These are phyloP conservation scores for Taxawa tesnikishii DNA, from an alignment of 2,329 filamentous ascomycete species.

Conservation along the genomic window DNA sequence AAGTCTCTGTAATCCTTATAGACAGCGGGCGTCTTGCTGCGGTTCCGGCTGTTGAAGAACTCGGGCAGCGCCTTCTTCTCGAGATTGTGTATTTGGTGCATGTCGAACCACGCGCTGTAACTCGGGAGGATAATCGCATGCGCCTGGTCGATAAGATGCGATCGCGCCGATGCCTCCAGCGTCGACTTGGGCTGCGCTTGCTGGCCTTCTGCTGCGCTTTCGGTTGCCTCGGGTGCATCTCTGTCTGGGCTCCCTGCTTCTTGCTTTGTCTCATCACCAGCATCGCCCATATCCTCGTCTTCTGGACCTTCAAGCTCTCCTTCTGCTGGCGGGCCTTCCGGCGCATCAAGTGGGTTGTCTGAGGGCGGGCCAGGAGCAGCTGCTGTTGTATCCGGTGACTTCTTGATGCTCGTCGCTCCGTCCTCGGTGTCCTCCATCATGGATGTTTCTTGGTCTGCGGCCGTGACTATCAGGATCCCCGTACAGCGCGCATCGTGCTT, in stretches of 20 bases:
- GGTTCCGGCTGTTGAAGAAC: constrained; percentile 96
- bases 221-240: constrained; percentile 31
- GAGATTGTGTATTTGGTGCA: constrained; percentile 81
- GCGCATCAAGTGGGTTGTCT: constrained; percentile 26
- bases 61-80: constrained; percentile 93
- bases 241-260: constrained; percentile 27
- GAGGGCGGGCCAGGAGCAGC: constrained; percentile 12
- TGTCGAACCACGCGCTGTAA: constrained; percentile 98
- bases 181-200: constrained; percentile 63
- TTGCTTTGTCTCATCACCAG: constrained; percentile 39
- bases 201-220: constrained; percentile 31
- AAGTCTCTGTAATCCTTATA: constrained; percentile 99
- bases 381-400: constrained; percentile 5
- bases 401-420: constrained; percentile 2
- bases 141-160: constrained; percentile 85
- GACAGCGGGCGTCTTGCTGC: constrained; percentile 91
- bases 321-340: constrained; percentile 21
- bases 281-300: constrained; percentile 49
- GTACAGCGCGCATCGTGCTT: not conserved
- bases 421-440: constrained; percentile 18
- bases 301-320: constrained; percentile 15
- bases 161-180: constrained; percentile 74
- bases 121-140: constrained; percentile 94
- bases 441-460: constrained; percentile 16
- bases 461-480: no score